phyloP scores from a whole-genome alignment of 208 protist species.

The Naegleria fowleri region DNA sequence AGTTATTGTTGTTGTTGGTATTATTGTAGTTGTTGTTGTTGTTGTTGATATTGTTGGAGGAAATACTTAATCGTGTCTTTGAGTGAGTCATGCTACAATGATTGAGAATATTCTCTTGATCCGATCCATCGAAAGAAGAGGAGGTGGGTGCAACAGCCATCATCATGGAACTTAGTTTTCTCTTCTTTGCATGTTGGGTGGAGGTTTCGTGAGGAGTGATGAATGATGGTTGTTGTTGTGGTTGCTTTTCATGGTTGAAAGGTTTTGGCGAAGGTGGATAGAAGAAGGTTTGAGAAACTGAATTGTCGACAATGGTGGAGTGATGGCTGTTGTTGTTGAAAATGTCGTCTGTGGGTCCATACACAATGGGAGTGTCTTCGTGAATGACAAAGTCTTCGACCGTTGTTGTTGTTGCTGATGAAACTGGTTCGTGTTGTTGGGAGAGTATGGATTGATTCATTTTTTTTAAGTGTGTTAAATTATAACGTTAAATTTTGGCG shows the following conservation, averaged over 20 bases:
- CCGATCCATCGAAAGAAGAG: too few species aligned
- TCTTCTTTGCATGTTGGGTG: neutral
- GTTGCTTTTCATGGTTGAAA: too few species aligned
- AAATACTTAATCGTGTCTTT: neutral
- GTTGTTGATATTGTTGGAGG: too few species aligned
- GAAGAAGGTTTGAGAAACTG: neutral
- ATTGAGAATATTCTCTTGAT: neutral
- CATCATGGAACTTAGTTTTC: neutral
- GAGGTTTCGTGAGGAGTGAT: too few species aligned
- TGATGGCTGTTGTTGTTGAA: neutral
- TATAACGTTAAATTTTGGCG: neutral
- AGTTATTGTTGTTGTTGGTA: too few species aligned
- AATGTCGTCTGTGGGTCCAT: neutral
- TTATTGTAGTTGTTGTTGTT: too few species aligned
- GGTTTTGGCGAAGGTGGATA: neutral
- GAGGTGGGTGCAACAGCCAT: too few species aligned
- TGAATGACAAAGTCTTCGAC: too few species aligned
- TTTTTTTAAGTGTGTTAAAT: neutral
- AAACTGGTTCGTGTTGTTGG: neutral
- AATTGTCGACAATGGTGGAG: neutral
- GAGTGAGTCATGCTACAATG: too few species aligned
- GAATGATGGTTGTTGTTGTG: too few species aligned
- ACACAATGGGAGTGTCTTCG: too few species aligned
- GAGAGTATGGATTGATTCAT: neutral
- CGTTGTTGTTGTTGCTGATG: neutral